phyloP scores from a whole-genome alignment of 2,329 filamentous ascomycete genomes.

The Ophiosphaerella narmari region DNA sequence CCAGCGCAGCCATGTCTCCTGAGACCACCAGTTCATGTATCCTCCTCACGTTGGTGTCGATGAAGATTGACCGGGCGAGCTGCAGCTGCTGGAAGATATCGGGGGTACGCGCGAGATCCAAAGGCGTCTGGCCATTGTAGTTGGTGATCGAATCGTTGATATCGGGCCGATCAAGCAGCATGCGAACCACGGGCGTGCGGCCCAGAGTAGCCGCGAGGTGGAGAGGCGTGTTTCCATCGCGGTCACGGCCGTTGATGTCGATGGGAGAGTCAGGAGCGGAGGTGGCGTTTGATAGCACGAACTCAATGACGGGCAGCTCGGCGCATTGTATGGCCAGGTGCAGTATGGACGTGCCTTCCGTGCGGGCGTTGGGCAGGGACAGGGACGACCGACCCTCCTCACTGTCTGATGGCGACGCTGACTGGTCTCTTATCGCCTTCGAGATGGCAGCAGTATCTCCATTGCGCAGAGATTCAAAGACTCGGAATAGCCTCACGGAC shows the following conservation, averaged over 20 bases:
- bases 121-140: constrained; percentile 78
- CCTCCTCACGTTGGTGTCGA: constrained; percentile 82
- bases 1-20: constrained; percentile 76
- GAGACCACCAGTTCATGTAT: constrained; percentile 77
- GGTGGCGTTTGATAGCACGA: constrained; percentile 73
- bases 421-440: constrained; percentile 75
- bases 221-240: constrained; percentile 91
- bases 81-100: constrained; percentile 97
- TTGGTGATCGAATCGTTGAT: constrained; percentile 91
- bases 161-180: constrained; percentile 78
- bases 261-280: constrained; percentile 62
- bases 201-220: constrained; percentile 87
- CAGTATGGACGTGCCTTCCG: constrained; percentile 86
- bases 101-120: constrained; percentile 87
- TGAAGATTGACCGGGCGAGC: constrained; percentile 84
- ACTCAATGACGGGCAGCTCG: constrained; percentile 89
- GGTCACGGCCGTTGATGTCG: constrained; percentile 88
- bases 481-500: constrained; percentile 89
- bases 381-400: constrained; percentile 58
- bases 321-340: constrained; percentile 96
- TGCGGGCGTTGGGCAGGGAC: constrained; percentile 44
- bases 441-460: constrained; percentile 91
- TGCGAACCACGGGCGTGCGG: constrained; percentile 76
- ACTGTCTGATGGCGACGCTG: constrained; percentile 49
- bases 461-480: constrained; percentile 88